phyloP scores from a whole-genome alignment of 2,329 filamentous ascomycete species.

The Fonsecaea nubica region DNA sequence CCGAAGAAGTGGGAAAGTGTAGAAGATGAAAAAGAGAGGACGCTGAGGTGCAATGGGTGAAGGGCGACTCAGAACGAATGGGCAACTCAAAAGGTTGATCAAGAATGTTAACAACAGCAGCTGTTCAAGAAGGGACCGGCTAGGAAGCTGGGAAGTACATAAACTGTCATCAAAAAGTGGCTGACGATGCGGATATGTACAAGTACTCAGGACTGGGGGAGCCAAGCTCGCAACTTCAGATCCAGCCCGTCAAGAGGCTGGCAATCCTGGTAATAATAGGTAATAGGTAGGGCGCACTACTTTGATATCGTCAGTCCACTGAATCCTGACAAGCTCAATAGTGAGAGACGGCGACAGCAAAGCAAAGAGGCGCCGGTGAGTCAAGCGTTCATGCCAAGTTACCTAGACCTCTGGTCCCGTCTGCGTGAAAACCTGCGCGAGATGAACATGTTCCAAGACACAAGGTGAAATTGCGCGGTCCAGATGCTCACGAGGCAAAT shows the following conservation, averaged over 20 bases:
- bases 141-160: conserved; percentile 13
- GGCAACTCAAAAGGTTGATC: not conserved
- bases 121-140: conserved; percentile 12
- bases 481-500: conserved; percentile 21
- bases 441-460: not conserved
- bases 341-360: not conserved
- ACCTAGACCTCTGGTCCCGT: not conserved
- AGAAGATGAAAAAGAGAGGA: conserved; percentile 26
- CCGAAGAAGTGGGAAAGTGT: conserved; percentile 2
- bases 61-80: not conserved
- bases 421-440: not conserved
- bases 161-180: not conserved
- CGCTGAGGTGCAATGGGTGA: conserved; percentile 20
- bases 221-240: conserved; percentile 7
- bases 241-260: conserved; percentile 12
- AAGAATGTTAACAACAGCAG: conserved; percentile 5
- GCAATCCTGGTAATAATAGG: not conserved
- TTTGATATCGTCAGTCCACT: not conserved
- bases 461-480: conserved; percentile 10
- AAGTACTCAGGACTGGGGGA: conserved; percentile 18
- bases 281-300: not conserved
- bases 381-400: not conserved
- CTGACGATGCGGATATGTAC: conserved; percentile 23
- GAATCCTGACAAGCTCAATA: not conserved
- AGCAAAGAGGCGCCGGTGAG: conserved; percentile 1